These are phyloP conservation scores for Protea cynaroides DNA, from an alignment of 164 flowering plant genomes.

Conservation along the genomic window DNA sequence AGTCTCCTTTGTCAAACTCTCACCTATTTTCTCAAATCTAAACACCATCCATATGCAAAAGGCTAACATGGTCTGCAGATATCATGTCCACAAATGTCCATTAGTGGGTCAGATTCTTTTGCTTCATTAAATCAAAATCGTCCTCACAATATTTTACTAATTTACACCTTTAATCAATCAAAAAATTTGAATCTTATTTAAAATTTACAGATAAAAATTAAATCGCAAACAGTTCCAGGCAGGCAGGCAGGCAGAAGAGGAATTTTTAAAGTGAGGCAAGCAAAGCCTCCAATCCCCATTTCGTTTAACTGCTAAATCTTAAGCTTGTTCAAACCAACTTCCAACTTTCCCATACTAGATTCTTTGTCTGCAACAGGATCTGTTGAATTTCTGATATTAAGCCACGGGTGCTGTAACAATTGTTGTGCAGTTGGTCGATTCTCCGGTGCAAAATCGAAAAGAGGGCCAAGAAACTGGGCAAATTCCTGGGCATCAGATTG, in stretches of 20 bases:
- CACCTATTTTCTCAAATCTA: no score
- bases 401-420: conserved; percentile 83
- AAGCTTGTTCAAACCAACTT: conserved; percentile 48
- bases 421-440: conserved; percentile 89
- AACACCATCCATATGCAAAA: no score
- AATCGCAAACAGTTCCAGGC: conserved; percentile 24
- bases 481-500: conserved; percentile 68
- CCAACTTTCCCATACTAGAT: conserved; percentile 28
- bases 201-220: conserved; percentile 9
- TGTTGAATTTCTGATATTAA: conserved; percentile 24
- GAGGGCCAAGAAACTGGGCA: conserved; percentile 65
- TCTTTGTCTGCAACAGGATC: conserved; percentile 24
- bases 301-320: conserved; percentile 39
- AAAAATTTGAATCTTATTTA: conserved; percentile 8
- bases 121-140: background rate
- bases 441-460: conserved; percentile 88
- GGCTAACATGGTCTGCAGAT: no score
- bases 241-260: conserved; percentile 19
- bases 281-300: conserved; percentile 17
- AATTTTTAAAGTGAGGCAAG: conserved; percentile 6
- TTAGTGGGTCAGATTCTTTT: background rate
- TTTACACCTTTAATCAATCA: no score
- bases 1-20: no score
- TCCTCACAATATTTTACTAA: no score
- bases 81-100: no score